Percentiles rank a stretch among this genome's conserved stretches.
phyloP scores from a whole-genome alignment of 2,329 filamentous ascomycete species.

The Clonostachys chloroleuca region DNA sequence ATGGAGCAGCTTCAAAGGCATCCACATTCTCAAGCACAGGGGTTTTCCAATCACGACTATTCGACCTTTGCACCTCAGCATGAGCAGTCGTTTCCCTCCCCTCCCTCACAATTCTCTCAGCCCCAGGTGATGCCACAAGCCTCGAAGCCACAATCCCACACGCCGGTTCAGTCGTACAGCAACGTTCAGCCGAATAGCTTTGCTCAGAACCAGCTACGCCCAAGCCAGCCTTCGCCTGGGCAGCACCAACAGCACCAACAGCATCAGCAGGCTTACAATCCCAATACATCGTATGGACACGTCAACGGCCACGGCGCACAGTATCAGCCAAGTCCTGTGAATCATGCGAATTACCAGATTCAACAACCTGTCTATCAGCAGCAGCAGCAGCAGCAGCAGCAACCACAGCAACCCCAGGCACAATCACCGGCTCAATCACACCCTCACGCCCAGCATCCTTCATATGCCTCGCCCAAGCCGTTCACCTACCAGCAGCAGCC shows the following conservation, averaged over 20 bases:
- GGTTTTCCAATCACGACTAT: slow-evolving; percentile 24
- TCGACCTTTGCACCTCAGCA: slow-evolving; percentile 20
- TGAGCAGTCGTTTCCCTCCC: slow-evolving; percentile 19
- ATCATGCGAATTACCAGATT: not conserved
- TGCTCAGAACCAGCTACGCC: slow-evolving; percentile 2
- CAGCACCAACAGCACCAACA: slow-evolving; percentile 5
- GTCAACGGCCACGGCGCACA: slow-evolving; percentile 1
- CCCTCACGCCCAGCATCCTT: slow-evolving; percentile 11
- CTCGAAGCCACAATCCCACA: slow-evolving; percentile 22
- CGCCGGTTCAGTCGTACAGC: slow-evolving; percentile 24
- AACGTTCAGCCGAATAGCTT: slow-evolving; percentile 10
- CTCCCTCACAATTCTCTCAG: slow-evolving; percentile 20
- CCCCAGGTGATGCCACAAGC: slow-evolving; percentile 24
- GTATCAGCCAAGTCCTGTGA: not conserved
- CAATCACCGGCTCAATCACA: slow-evolving; percentile 6
- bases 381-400: too few relatives aligned
- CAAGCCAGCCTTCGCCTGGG: slow-evolving; percentile 1
- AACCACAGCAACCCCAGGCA: slow-evolving; percentile 4
- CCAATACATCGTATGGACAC: too few relatives aligned
- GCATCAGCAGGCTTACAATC: too few relatives aligned
- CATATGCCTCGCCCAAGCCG: slow-evolving; percentile 12
- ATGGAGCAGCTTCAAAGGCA: slow-evolving; percentile 23
- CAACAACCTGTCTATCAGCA: too few relatives aligned
- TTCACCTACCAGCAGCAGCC: slow-evolving; percentile 5
- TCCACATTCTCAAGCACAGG: slow-evolving; percentile 19